Conservation (phyloP, 306 rosid genomes). For the Ziziphus jujuba region DNA sequence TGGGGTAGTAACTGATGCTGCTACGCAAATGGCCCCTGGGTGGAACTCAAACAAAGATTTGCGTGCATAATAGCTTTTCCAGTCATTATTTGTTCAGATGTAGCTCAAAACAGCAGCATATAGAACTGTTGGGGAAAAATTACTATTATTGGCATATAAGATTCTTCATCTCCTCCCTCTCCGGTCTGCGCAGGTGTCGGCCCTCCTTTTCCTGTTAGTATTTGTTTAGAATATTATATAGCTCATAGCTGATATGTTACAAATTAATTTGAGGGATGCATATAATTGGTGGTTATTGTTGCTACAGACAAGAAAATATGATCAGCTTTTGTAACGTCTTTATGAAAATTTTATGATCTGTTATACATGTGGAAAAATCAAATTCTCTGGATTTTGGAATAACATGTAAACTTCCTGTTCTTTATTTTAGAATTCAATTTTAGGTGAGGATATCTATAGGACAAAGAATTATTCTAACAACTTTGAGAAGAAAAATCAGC, state of each 20-base stretch:
- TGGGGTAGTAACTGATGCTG: slow-evolving; percentile 37
- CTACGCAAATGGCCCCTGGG: slow-evolving; percentile 41
- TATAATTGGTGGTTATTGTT: slow-evolving; percentile 21
- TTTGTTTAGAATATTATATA: slow-evolving; percentile 32
- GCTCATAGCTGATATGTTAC: slow-evolving; percentile 32
- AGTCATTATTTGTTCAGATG: not conserved
- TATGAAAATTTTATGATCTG: slow-evolving; percentile 27
- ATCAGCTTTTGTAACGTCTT: slow-evolving; percentile 23
- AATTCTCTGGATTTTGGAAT: slow-evolving; percentile 20
- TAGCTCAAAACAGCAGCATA: slow-evolving; percentile 15
- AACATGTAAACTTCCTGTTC: not conserved
- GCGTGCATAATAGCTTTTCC: slow-evolving; percentile 32
- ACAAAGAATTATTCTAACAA: too few species aligned
- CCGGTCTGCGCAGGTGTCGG: slow-evolving; percentile 25
- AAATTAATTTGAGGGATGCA: too few species aligned
- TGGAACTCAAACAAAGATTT: slow-evolving; percentile 71
- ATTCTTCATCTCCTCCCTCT: slow-evolving; percentile 26
- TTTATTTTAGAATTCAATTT: too few species aligned
- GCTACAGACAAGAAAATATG: slow-evolving; percentile 26
- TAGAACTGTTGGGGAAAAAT: slow-evolving; percentile 8
- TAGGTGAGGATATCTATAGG: too few species aligned
- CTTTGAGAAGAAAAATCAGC: too few species aligned
- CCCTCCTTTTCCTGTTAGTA: slow-evolving; percentile 16
- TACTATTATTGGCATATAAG: slow-evolving; percentile 36
- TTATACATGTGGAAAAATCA: slow-evolving; percentile 20